Evolutionary conservation across 306 rosid species (phyloP), one percentile per base, ranked within the genome.

Genomic region (Prunus campanulata): DNA sequence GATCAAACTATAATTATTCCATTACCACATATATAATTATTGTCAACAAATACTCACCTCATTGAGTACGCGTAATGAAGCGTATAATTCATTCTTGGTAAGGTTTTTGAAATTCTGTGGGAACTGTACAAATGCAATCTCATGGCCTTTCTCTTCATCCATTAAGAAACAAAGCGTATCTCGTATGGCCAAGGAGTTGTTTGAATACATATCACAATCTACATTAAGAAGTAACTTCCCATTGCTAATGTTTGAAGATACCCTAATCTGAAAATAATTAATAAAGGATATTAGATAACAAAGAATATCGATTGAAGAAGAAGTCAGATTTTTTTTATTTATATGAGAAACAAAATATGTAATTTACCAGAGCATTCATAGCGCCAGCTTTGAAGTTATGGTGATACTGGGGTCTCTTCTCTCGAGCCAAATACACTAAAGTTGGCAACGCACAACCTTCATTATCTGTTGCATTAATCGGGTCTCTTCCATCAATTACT

Each of bases 361-460:
- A 13, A 7, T 11, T 8, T 78, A 91, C 98, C 97, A 93, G 42
- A 27, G 98, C 85, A 84, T 93, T 93, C 95, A 88, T 88, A 22
- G 98, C 93, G 52, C 96, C 98, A 11, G 95, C 98, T 82, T 93
- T 89, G 87, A 85, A 93, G 80, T 91, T 85, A 68, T 93, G 98
- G 67, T 55, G 84, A 74, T 77, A 65, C 14, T 87, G 91, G 3
- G 93, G 91, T 30, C 91, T 91, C 79, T 91, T 93, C 81, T 35
- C 42, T 35, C 42, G 42, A 35, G 42, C 42, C 42, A 35, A 5
- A 35, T 35, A 35, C 8, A 35, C 89, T 94, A 93, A 68, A 78
- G 87, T 72, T 62, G 98, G 96, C 81, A 93, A 63, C 13, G 14
- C 39, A 25, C 48, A 46, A 24, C 91, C 95, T 47, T 91, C 88